Percentiles rank a stretch among this genome's conserved stretches.
These are phyloP conservation scores for Lagerstroemia speciosa DNA, from an alignment of 345 rosid species.

Conservation along the genomic window DNA sequence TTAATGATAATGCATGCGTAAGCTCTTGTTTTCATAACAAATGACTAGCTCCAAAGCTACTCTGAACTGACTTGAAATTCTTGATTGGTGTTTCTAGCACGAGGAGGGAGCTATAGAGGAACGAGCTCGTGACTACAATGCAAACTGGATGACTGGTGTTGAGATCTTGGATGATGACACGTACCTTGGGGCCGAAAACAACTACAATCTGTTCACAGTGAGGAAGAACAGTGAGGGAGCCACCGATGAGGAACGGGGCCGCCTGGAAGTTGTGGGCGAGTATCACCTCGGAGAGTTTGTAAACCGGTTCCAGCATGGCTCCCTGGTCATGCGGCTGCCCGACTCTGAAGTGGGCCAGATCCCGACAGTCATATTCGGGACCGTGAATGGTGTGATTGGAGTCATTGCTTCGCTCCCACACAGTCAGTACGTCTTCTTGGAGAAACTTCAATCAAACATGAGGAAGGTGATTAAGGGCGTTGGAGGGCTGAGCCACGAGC, in stretches of 20 bases:
- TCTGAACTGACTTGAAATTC: background rate
- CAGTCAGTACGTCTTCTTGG: conserved; percentile 62
- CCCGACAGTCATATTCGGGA: conserved; percentile 78
- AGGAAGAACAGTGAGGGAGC: conserved; percentile 85
- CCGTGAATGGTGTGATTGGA: conserved; percentile 82
- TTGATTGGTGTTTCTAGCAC: conserved; percentile 33
- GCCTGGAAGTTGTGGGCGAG: conserved; percentile 84
- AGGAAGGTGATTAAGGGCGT: conserved; percentile 88
- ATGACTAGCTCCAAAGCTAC: background rate
- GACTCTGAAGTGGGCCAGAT: conserved; percentile 87
- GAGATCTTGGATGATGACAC: conserved; percentile 84
- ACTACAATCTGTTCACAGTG: conserved; percentile 71
- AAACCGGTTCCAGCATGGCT: conserved; percentile 85
- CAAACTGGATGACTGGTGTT: conserved; percentile 90
- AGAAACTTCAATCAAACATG: conserved; percentile 69
- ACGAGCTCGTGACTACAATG: conserved; percentile 79
- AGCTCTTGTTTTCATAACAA: background rate
- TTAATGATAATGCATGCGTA: background rate
- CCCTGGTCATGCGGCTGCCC: conserved; percentile 84
- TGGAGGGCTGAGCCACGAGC: conserved; percentile 89
- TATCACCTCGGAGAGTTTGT: conserved; percentile 91
- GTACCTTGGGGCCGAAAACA: conserved; percentile 78
- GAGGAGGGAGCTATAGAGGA: conserved; percentile 90
- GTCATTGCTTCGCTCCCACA: conserved; percentile 87
- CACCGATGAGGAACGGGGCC: conserved; percentile 75